These are phyloP conservation scores for Candida berthetii DNA, from an alignment of 805 yeast genomes.

Conservation along the genomic window DNA sequence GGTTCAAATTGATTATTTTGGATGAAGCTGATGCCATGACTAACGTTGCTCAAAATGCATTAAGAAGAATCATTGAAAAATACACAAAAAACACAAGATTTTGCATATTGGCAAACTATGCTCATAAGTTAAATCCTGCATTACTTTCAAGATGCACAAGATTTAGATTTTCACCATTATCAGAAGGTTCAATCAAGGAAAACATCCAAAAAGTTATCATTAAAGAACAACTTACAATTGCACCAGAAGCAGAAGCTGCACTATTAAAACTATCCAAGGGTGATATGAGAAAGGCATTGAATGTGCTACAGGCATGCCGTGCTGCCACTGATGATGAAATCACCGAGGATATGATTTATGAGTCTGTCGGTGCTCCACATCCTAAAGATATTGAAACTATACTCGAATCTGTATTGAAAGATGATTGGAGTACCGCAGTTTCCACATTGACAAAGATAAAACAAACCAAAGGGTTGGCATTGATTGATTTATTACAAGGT, in stretches of 20 bases:
- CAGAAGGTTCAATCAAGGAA: conserved; percentile 57
- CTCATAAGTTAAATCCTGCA: conserved; percentile 95
- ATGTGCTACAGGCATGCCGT: conserved; percentile 90
- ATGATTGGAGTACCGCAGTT: conserved; percentile 81
- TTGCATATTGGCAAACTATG: conserved; percentile 91
- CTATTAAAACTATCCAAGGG: conserved; percentile 76
- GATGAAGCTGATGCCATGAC: conserved; percentile 98
- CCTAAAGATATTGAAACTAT: conserved; percentile 78
- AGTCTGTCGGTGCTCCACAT: conserved; percentile 93
- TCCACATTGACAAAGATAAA: conserved; percentile 62
- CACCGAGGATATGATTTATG: conserved; percentile 73
- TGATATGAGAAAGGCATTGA: conserved; percentile 93
- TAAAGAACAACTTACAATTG: conserved; percentile 56
- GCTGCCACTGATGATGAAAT: conserved; percentile 65
- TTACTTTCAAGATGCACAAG: conserved; percentile 90
- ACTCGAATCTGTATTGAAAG: conserved; percentile 70
- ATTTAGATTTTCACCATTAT: conserved; percentile 84
- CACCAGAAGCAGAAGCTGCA: conserved; percentile 55
- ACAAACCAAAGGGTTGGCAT: conserved; percentile 75
- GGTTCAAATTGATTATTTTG: conserved; percentile 84
- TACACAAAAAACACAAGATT: conserved; percentile 93
- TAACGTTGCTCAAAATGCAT: conserved; percentile 77
- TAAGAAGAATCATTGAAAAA: conserved; percentile 77
- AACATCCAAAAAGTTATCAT: conserved; percentile 66
- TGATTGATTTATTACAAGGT: conserved; percentile 78